Evolutionary conservation across 2,329 filamentous ascomycete species (phyloP).

Genomic region (Pestalotiopsis sp.): DNA sequence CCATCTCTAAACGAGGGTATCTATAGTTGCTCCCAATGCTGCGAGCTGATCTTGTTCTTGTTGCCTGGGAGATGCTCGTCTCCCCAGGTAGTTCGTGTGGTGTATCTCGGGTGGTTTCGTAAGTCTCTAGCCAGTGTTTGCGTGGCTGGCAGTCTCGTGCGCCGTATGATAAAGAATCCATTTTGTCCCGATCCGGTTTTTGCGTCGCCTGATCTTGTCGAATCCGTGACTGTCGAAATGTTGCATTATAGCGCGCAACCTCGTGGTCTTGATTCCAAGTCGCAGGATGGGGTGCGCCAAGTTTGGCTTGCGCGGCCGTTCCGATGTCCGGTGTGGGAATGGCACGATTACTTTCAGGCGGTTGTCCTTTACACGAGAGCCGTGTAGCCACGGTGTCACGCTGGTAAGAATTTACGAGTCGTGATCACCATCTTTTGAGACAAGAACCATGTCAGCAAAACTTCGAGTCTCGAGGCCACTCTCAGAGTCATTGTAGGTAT

Average conservation of each 20-base stretch:
- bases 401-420: constrained; percentile 22
- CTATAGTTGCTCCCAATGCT: not conserved
- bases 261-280: not conserved
- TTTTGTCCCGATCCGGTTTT: not conserved
- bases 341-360: not conserved
- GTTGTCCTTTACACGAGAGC: not conserved
- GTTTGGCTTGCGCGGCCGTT: not conserved
- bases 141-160: not conserved
- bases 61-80: not conserved
- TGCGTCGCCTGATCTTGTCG: not conserved
- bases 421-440: constrained; percentile 45
- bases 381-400: not conserved
- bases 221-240: not conserved
- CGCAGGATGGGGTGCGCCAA: not conserved
- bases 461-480: constrained; percentile 35
- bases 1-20: constrained; percentile 12
- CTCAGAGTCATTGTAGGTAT: constrained; percentile 20
- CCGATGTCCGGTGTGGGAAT: not conserved
- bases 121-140: not conserved
- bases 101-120: not conserved
- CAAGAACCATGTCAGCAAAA: constrained; percentile 45
- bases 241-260: not conserved
- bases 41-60: not conserved
- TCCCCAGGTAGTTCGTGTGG: not conserved
- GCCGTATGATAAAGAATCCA: not conserved